Evolutionary conservation across 2,329 filamentous ascomycete species (phyloP).

Genomic region (Stagonosporopsis vannaccii): DNA sequence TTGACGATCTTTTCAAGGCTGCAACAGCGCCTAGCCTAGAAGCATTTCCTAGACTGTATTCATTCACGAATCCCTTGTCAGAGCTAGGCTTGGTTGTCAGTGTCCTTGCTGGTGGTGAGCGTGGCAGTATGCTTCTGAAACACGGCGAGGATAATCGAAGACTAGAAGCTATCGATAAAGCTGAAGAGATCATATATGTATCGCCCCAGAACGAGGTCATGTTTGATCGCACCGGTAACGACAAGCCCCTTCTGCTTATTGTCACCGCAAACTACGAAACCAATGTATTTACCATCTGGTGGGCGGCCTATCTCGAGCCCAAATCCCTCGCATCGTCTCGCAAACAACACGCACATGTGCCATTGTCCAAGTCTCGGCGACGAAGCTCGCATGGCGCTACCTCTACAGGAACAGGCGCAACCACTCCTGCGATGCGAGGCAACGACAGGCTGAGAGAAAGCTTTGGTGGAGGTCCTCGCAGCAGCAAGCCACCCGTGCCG

Average conservation of each 20-base stretch:
- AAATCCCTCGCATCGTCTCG: constrained; percentile 59
- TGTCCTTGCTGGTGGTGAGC: constrained; percentile 39
- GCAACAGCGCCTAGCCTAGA: constrained; percentile 40
- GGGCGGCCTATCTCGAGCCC: constrained; percentile 76
- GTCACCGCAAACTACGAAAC: constrained; percentile 82
- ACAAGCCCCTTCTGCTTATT: constrained; percentile 69
- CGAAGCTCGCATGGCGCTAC: constrained; percentile 65
- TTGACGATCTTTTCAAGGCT: constrained; percentile 42
- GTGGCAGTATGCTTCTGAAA: constrained; percentile 38
- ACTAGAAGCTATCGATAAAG: constrained; percentile 70
- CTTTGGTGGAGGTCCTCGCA: constrained; percentile 65
- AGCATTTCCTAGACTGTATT: constrained; percentile 78
- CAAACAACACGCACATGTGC: constrained; percentile 48
- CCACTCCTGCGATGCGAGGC: constrained; percentile 72
- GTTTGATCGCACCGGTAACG: constrained; percentile 54
- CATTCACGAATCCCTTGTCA: constrained; percentile 82
- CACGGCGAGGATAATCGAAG: constrained; percentile 44
- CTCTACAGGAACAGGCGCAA: constrained; percentile 73
- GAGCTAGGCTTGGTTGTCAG: constrained; percentile 83
- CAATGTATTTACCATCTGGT: constrained; percentile 85
- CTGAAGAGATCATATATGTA: constrained; percentile 85
- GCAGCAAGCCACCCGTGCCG: constrained; percentile 52
- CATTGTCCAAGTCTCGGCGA: constrained; percentile 62
- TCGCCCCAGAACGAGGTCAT: constrained; percentile 68
- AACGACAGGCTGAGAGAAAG: constrained; percentile 77